phyloP scores from a whole-genome alignment of 176 grass and related monocot species.

The Tuctoria greenei region DNA sequence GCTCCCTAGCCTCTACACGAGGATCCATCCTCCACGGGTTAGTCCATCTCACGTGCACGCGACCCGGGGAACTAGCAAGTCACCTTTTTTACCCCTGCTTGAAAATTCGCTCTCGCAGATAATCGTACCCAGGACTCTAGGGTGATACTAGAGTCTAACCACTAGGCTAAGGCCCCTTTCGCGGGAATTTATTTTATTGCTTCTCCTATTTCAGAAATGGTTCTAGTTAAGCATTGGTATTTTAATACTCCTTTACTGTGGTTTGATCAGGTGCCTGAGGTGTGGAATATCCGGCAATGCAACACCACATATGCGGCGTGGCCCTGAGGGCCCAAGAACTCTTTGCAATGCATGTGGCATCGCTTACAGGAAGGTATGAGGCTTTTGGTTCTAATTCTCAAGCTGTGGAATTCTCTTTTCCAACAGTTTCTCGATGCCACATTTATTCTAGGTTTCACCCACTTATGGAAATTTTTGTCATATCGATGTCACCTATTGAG shows the following conservation, averaged over 20 bases:
- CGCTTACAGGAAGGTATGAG: constrained; percentile 71
- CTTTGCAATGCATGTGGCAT: constrained; percentile 94
- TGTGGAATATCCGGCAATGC: constrained; percentile 77
- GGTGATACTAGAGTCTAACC: too few relatives aligned
- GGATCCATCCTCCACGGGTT: too few relatives aligned
- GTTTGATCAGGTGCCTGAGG: constrained; percentile 59
- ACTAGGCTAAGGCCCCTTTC: too few relatives aligned
- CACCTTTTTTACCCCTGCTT: too few relatives aligned
- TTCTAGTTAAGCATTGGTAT: not conserved
- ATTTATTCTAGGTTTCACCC: too few relatives aligned
- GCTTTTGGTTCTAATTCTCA: not conserved
- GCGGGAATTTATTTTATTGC: too few relatives aligned
- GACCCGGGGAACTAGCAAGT: too few relatives aligned
- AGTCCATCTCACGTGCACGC: too few relatives aligned
- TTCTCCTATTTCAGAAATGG: constrained; percentile 14
- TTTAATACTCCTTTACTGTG: constrained; percentile 27
- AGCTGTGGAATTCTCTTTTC: not conserved
- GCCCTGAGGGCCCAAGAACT: constrained; percentile 86
- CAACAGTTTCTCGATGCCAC: too few relatives aligned
- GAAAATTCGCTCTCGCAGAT: too few relatives aligned
- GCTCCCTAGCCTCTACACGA: too few relatives aligned
- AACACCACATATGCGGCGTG: constrained; percentile 81
- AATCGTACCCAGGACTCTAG: too few relatives aligned
- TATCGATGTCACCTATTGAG: not conserved
- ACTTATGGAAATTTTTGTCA: not conserved